A percentile compares a stretch with the other conserved stretches of the same genome.
These are phyloP conservation scores for Phialemoniopsis sp. DNA, from an alignment of 2,329 filamentous ascomycete genomes.

Conservation along the genomic window DNA sequence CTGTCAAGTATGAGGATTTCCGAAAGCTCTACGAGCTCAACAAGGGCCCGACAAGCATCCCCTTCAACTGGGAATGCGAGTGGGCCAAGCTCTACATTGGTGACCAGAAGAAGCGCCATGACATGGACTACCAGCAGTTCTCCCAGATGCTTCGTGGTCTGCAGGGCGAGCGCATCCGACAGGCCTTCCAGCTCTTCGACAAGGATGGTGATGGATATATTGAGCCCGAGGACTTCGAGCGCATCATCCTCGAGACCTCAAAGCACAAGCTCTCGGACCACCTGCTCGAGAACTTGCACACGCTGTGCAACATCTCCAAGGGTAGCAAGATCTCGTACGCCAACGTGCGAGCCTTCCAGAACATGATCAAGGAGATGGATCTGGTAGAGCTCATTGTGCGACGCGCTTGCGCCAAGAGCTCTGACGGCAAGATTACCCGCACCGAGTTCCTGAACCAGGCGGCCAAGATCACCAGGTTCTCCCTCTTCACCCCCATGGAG, in stretches of 20 bases:
- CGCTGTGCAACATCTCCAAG: slow-evolving; percentile 89
- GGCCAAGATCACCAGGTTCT: slow-evolving; percentile 85
- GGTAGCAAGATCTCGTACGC: slow-evolving; percentile 96
- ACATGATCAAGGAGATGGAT: slow-evolving; percentile 97
- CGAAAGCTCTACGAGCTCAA: slow-evolving; percentile 80
- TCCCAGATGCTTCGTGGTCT: slow-evolving; percentile 95
- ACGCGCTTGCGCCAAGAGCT: slow-evolving; percentile 77
- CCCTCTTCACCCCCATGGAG: slow-evolving; percentile 96
- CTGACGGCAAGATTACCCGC: slow-evolving; percentile 89
- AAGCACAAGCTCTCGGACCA: slow-evolving; percentile 97
- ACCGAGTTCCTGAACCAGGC: slow-evolving; percentile 95
- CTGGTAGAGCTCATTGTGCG: slow-evolving; percentile 90
- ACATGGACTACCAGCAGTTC: slow-evolving; percentile 94
- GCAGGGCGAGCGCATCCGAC: slow-evolving; percentile 91
- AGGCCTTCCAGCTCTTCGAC: slow-evolving; percentile 91
- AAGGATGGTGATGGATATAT: slow-evolving; percentile 92
- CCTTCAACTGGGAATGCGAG: slow-evolving; percentile 95
- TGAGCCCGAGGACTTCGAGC: slow-evolving; percentile 90
- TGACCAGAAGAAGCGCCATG: slow-evolving; percentile 79
- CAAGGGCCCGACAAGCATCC: slow-evolving; percentile 79
- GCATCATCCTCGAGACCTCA: slow-evolving; percentile 90
- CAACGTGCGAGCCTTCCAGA: slow-evolving; percentile 96
- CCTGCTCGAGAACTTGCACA: slow-evolving; percentile 82
- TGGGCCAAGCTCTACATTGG: slow-evolving; percentile 96
- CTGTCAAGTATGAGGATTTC: slow-evolving; percentile 87